Evolutionary conservation across 2,329 filamentous ascomycete genomes (phyloP), one percentile per base, ranked within the genome.

Genomic region (Fusarium poae): DNA sequence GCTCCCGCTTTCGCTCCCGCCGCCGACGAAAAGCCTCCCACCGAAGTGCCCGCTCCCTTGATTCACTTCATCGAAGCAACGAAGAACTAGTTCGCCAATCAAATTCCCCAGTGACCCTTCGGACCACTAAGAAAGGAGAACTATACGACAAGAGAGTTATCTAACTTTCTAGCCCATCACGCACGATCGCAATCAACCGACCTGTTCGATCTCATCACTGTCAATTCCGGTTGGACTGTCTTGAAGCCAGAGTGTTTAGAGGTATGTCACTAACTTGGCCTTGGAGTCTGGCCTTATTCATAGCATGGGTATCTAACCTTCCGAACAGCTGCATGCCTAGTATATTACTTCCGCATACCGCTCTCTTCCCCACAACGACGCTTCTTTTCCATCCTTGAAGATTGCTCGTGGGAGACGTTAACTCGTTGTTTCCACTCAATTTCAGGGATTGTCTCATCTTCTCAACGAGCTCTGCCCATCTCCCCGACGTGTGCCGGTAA

Each of bases 321-420:
- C 62, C 71, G 56, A 67, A 63, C 65, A 80, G 79, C 73, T 79
- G 76, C 78, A 79, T 80, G 78, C 78, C 79, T 76, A 75, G 73
- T 71, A 68, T 70, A 62, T 45, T 63, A 65, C 67, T 65, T 62
- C 72, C 72, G 77, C 78, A 78, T 78, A 77, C 76, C 76, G 75
- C 75, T 62, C 67, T 68, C 66, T 70, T 77, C 79, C 80, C 79
- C 77, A 79, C 80, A 77, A 78, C 79, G 27, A 79, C 81, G 81
- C 79, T 82, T 79, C 77, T 76, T 72, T 78, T 78, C 75, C 73
- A 75, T 76, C 76, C 74, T 77, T 81, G 77, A 81, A 79, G 77
- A 79, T 80, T 80, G 77, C 76, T 77, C 76, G 83, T 86, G 84
- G 86, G 86, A 88, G 85, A 87, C 86, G 85, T 88, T 88, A 85